A percentile compares a stretch with the other conserved stretches of the same genome.
Evolutionary conservation across 305 asterid genomes (phyloP).

Genomic region (Andrographis paniculata): DNA sequence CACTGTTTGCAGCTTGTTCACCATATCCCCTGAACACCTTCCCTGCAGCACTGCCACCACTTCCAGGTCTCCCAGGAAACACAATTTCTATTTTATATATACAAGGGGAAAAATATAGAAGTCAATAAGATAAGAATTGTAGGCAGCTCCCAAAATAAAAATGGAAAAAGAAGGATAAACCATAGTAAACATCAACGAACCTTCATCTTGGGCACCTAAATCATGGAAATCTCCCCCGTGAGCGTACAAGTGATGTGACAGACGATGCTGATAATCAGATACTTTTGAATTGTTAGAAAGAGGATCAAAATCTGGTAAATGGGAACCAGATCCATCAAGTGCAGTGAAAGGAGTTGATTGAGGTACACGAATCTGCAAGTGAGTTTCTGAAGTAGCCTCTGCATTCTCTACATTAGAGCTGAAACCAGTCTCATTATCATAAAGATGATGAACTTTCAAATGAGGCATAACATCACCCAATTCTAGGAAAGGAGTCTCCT

Average conservation of each 20-base stretch:
- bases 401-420: conserved; percentile 37
- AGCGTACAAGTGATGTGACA: conserved; percentile 37
- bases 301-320: conserved; percentile 47
- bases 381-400: conserved; percentile 40
- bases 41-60: conserved; percentile 49
- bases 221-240: conserved; percentile 43
- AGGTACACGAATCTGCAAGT: conserved; percentile 28
- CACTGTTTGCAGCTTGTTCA: conserved; percentile 36
- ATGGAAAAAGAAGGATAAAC: conserved; percentile 12
- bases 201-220: conserved; percentile 67
- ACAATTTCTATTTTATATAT: conserved; percentile 56
- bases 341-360: conserved; percentile 35
- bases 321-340: conserved; percentile 46
- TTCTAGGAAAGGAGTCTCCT: conserved; percentile 59
- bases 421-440: conserved; percentile 28
- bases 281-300: conserved; percentile 34
- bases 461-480: conserved; percentile 94
- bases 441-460: conserved; percentile 42
- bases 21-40: conserved; percentile 34
- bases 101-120: conserved; percentile 11
- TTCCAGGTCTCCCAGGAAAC: conserved; percentile 84
- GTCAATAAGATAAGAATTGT: conserved; percentile 14
- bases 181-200: conserved; percentile 27
- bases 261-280: conserved; percentile 41
- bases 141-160: background rate